Percentiles rank a stretch among this genome's conserved stretches.
phyloP scores from a whole-genome alignment of 139 green algal species.

The Mychonastes homosphaera region DNA sequence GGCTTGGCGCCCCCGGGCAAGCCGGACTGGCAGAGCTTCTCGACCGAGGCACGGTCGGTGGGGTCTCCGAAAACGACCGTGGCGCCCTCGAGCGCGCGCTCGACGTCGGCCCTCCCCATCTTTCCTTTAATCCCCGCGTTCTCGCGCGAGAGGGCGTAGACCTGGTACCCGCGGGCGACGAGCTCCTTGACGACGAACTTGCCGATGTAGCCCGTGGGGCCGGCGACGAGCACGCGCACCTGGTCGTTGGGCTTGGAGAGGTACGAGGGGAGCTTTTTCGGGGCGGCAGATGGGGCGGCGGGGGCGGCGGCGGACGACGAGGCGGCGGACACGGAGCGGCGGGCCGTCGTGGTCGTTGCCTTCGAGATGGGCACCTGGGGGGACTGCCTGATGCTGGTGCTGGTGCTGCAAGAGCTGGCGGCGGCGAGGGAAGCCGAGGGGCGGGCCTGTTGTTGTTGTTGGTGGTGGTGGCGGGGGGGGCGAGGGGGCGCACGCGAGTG shows the following conservation, averaged over 20 bases:
- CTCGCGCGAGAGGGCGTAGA: slow-evolving; percentile 76
- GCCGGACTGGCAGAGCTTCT: slow-evolving; percentile 1
- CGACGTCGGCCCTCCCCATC: slow-evolving; percentile 50
- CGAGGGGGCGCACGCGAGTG: too few relatives aligned
- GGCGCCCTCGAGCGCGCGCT: slow-evolving; percentile 67
- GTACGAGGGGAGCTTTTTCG: too few relatives aligned
- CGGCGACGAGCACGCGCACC: slow-evolving; percentile 81
- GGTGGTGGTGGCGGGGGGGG: too few relatives aligned
- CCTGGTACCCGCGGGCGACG: slow-evolving; percentile 55
- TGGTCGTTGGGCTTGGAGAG: slow-evolving; percentile 49
- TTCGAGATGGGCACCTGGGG: too few relatives aligned
- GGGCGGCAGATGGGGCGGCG: too few relatives aligned
- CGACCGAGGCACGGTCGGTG: slow-evolving; percentile 49
- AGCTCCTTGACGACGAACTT: slow-evolving; percentile 59
- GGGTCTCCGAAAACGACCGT: slow-evolving; percentile 84
- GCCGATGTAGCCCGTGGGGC: slow-evolving; percentile 96
- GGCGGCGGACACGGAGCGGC: too few relatives aligned
- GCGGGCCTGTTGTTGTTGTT: too few relatives aligned
- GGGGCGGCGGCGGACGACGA: too few relatives aligned
- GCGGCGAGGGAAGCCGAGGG: too few relatives aligned
- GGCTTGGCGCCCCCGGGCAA: slow-evolving; percentile 62
- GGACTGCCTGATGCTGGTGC: too few relatives aligned
- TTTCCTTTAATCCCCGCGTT: slow-evolving; percentile 87
- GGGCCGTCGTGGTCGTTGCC: too few relatives aligned
- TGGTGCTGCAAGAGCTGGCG: too few relatives aligned